Base-by-base conservation (phyloP, 805 yeast genomes). In the Candida ficus region DNA sequence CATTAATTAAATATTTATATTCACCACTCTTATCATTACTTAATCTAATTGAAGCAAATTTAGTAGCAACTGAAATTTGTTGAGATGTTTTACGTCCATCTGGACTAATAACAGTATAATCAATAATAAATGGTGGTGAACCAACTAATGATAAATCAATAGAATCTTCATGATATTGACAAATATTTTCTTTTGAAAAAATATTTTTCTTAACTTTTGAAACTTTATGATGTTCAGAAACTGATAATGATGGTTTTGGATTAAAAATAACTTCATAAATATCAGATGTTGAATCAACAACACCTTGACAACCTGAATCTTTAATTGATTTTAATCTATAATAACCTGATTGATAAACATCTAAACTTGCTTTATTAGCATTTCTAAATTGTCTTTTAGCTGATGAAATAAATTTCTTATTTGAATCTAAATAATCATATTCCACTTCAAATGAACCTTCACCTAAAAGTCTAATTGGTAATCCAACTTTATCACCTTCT, bases 401-500 rank as follows among this genome's bases (percentile, higher is more conserved):
- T 4, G 49, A 37, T 2, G 58, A 55, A 6, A 63, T 31, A 5
- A 48, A 39, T 14, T 56, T 49, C 5, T 64, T 66, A 11, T 58
- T 37, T 1, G 39, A 17, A 45, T 62, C 61, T 33, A 53, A 40
- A 41, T 60, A 58, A 25, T 64, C 64, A 46, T 59, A 66, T 17
- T 56, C 61, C 12, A 67, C 60, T 2, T 49, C 45, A 58, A 72
- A 75, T 4, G 86, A 82, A 1, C 75, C 71, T 33, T 71, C 75
- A 14, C 90, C 90, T 18, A 67, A 56, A 9, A 80, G 57, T 41
- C 73, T 62, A 14, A 84, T 45, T 1, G 96, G 95, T 23, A 90
- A 61, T 3, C 64, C 65, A 2, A 76, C 66, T 1, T 52, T 48
- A 4, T 77, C 77, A 4, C 93, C 91, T 55, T 84, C 83, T 16